Base-by-base conservation (phyloP, 2,329 filamentous ascomycete genomes). In the Colletotrichum navitas region DNA sequence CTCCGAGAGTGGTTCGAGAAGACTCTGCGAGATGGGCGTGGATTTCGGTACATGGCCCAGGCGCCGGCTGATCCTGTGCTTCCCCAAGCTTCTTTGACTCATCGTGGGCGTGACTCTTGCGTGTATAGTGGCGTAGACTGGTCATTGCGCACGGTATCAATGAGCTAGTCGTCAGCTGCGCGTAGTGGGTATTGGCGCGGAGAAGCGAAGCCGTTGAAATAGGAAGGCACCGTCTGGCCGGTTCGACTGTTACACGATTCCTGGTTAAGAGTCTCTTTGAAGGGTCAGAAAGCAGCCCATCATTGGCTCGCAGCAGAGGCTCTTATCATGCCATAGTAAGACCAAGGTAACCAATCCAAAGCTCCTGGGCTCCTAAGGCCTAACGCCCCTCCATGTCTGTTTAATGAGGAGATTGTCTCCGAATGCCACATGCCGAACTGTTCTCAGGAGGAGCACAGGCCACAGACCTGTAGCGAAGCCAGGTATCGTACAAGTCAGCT, bases 271-370 rank as follows among this genome's bases (percentile, higher is more conserved):
- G 59, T 26, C 58, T 32, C 45, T 60, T 68, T 32, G 58, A 34
- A 58, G 29, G 45, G 43, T 39, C 45, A 24, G n/a, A 47, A 41
- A 18, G 52, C 65, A 34, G 43, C 52, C 16, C 54, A 29, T 58
- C 59, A 63, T 60, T 68, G 52, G 68, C 34, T 52, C 45, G 54
- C 58, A 45, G 52, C 52, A 54, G 45, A 59, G n/a, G 41, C 58
- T 45, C 58, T 58, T 59, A 32, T 71, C 64, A 71, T 59, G 45
- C 64, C 68, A 71, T 59, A 51, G 68, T 63, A 68, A 71, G 68
- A 71, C 68, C 68, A 54, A 56, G 45, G 29, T 29, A 63, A 59
- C 64, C 68, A 59, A 58, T 63, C 64, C 34, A 52, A 52, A 71
- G 59, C 43, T 43, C 41, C 16, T 68, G 58, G 58, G 51, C 24